Evolutionary conservation across 2,329 filamentous ascomycete species (phyloP).

Genomic region (Sclerotiophoma versabilis): DNA sequence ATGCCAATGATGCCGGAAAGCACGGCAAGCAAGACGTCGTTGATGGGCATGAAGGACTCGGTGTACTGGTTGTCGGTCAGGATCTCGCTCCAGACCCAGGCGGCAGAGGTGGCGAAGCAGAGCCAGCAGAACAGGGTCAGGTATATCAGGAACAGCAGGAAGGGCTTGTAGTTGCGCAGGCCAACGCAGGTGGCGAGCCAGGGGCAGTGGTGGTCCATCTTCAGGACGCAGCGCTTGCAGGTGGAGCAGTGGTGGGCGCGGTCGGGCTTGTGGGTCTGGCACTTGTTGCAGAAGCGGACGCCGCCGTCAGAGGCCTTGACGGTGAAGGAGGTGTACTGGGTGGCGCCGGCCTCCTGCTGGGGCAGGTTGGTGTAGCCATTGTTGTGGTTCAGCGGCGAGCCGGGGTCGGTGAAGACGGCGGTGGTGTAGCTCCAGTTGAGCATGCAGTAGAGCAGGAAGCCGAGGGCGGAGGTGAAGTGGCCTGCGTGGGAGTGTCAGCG

Average conservation of each 20-base stretch:
- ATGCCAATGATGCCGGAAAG: constrained; percentile 90
- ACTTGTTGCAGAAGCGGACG: constrained; percentile 95
- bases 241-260: constrained; percentile 96
- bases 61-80: constrained; percentile 72
- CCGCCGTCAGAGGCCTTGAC: constrained; percentile 86
- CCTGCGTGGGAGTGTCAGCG: constrained; percentile 31
- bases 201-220: constrained; percentile 99
- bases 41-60: constrained; percentile 83
- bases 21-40: constrained; percentile 87
- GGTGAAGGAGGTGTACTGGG: constrained; percentile 77
- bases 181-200: constrained; percentile 98
- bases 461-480: constrained; percentile 64
- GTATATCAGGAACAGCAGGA: constrained; percentile 90
- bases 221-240: constrained; percentile 91
- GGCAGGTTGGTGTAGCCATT: constrained; percentile 81
- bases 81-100: constrained; percentile 88
- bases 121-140: constrained; percentile 85
- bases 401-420: constrained; percentile 91
- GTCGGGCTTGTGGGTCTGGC: constrained; percentile 91
- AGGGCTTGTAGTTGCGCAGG: constrained; percentile 92
- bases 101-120: constrained; percentile 75
- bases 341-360: constrained; percentile 65
- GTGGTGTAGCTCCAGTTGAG: constrained; percentile 90
- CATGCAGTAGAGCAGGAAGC: constrained; percentile 75
- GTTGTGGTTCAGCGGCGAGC: constrained; percentile 63